Evolutionary conservation across 306 rosid genomes (phyloP).

Genomic region (Malus sylvestris): DNA sequence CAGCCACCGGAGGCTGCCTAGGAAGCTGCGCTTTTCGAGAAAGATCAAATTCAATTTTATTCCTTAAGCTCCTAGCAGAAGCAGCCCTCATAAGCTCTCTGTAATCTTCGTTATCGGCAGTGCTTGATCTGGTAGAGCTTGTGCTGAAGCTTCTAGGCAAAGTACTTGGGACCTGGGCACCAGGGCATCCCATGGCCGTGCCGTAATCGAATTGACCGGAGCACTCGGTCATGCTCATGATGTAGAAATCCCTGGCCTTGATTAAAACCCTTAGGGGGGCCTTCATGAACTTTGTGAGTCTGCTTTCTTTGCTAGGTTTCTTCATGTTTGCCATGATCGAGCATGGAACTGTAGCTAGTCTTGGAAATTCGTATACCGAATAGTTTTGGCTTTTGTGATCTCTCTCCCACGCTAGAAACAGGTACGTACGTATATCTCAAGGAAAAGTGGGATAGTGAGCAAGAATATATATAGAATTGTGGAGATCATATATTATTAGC

Average conservation of each 20-base stretch:
- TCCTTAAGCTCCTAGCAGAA: slow-evolving; percentile 1
- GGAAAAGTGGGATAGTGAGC: background rate
- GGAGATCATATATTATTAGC: background rate
- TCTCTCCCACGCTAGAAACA: background rate
- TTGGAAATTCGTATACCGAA: background rate
- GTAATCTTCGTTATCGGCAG: slow-evolving; percentile 17
- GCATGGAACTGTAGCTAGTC: background rate
- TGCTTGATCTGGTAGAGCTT: slow-evolving; percentile 14
- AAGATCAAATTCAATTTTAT: background rate
- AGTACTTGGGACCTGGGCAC: background rate
- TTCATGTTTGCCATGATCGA: slow-evolving; percentile 7
- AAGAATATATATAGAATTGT: background rate
- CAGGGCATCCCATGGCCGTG: slow-evolving; percentile 30
- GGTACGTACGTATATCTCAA: background rate
- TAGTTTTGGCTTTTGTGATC: background rate
- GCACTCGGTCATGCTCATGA: slow-evolving; percentile 30
- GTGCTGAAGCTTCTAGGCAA: slow-evolving; percentile 45
- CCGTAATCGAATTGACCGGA: slow-evolving; percentile 12
- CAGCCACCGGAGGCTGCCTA: background rate
- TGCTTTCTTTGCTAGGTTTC: slow-evolving; percentile 14
- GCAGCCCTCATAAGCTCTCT: slow-evolving; percentile 41
- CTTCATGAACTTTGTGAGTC: slow-evolving; percentile 26
- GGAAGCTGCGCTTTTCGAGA: background rate
- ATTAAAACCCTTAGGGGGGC: slow-evolving; percentile 35
- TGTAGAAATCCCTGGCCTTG: slow-evolving; percentile 43